Evolutionary conservation across 2,329 filamentous ascomycete species (phyloP), one percentile per base, ranked within the genome.

Genomic region (Epichloe glyceriae): DNA sequence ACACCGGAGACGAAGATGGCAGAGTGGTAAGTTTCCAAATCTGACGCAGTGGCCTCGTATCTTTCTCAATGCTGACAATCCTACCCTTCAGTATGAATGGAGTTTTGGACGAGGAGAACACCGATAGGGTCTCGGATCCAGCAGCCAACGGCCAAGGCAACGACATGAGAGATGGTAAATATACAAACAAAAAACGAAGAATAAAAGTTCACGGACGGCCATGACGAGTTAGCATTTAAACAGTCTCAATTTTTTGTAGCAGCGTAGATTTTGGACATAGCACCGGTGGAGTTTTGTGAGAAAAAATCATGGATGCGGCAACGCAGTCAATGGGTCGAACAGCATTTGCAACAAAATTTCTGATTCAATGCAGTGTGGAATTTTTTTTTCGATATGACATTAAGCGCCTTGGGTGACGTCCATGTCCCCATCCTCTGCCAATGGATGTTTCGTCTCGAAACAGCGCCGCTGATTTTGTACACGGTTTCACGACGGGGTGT

Each of bases 1-100:
- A 96, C 67, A 95, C 90, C 0, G 93, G 91, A 3, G 93, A 97
- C 70, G 93, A 97, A 56, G 85, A 89, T 56, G 93, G 93, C 33
- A 78, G 83, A 73, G 91, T 98, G 67, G 87, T 93, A 56, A 65
- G 69, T 65, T 37, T 15, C 19, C 19, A 14, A 30, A 19, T 37
- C 7, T 26, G n/a, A 30, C 12, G 1, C 11, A 7, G 11, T 17
- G 47, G 53, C 58, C 39, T 41, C 19, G 14, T n/a, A 5, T 14
- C 50, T 60, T 50, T 38, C 15, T 8, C 39, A 35, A 33, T 44
- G 40, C 46, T 49, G 41, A 52, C 52, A 26, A 48, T 35, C 8
- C 19, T 0, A 14, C 8, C 3, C 5, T 10, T n/a, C 20, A 82
- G 79, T 82, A 79, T 59, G 79, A 83, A 62, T 83, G 79, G 79